phyloP scores from a whole-genome alignment of 257 asterid species.

The Penstemon barbatus region DNA sequence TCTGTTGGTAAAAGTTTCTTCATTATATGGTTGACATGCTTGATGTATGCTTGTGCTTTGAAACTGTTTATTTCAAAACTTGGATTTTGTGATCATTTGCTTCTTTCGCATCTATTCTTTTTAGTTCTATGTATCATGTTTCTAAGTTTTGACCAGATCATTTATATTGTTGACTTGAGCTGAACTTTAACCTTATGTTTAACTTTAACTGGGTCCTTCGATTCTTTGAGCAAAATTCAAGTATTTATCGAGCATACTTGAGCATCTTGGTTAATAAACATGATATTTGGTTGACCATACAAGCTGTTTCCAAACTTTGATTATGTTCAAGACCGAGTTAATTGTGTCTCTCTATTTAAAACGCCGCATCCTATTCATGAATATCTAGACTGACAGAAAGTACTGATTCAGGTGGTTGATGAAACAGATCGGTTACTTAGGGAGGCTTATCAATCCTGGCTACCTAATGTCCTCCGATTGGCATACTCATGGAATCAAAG shows the following conservation, averaged over 20 bases:
- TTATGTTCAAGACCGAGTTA: not conserved
- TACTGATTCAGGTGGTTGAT: constrained; percentile 69
- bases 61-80: not conserved
- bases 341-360: not conserved
- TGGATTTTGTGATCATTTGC: constrained; percentile 3
- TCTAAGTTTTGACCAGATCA: constrained; percentile 5
- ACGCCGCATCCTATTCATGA: not conserved
- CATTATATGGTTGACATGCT: not conserved
- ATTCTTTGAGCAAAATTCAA: not conserved
- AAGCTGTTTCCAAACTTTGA: not conserved
- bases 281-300: constrained; percentile 1
- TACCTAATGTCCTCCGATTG: constrained; percentile 74
- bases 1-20: not conserved
- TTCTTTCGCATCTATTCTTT: not conserved
- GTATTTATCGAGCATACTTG: not conserved
- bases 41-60: not conserved
- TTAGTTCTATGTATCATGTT: constrained; percentile 1
- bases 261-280: not conserved
- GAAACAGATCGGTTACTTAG: constrained; percentile 91
- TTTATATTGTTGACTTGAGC: not conserved
- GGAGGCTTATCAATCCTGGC: constrained; percentile 93
- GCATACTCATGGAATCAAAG: constrained; percentile 44
- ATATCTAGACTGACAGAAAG: constrained; percentile 16
- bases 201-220: not conserved
- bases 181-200: constrained; percentile 2